Conservation (phyloP, 106 monocot species). For the Agapanthus africanus region DNA sequence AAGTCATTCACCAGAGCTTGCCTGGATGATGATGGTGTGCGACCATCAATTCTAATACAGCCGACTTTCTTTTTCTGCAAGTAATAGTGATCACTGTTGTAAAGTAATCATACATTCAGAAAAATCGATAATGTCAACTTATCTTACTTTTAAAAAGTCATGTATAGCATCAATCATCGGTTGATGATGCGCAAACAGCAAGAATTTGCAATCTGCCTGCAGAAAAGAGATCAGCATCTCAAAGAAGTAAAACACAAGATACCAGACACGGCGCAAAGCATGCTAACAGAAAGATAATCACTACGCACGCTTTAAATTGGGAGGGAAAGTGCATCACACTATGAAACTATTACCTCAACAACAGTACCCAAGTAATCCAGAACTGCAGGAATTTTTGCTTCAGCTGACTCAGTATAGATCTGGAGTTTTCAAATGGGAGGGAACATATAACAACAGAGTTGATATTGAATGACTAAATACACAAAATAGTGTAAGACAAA, state of each 20-base stretch:
- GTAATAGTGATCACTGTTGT: neutral
- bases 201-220: slow-evolving; percentile 87
- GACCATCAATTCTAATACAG: slow-evolving; percentile 94
- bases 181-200: slow-evolving; percentile 93
- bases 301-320: neutral
- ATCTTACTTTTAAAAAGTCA: slow-evolving; percentile 63
- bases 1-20: slow-evolving; percentile 81
- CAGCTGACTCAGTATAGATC: slow-evolving; percentile 88
- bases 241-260: neutral
- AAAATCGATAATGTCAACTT: neutral
- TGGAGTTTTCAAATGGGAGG: slow-evolving; percentile 13
- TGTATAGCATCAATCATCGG: slow-evolving; percentile 83
- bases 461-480: neutral
- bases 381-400: slow-evolving; percentile 95
- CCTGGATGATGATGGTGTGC: slow-evolving; percentile 64
- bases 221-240: slow-evolving; percentile 9
- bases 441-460: neutral
- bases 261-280: neutral
- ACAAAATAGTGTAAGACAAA: neutral
- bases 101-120: neutral
- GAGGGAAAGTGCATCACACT: neutral
- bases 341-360: slow-evolving; percentile 59
- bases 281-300: slow-evolving; percentile 6
- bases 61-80: slow-evolving; percentile 88
- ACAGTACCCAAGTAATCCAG: slow-evolving; percentile 84